Evolutionary conservation across 2,329 filamentous ascomycete genomes (phyloP), one percentile per base, ranked within the genome.

Genomic region (Trichoderma gracile): DNA sequence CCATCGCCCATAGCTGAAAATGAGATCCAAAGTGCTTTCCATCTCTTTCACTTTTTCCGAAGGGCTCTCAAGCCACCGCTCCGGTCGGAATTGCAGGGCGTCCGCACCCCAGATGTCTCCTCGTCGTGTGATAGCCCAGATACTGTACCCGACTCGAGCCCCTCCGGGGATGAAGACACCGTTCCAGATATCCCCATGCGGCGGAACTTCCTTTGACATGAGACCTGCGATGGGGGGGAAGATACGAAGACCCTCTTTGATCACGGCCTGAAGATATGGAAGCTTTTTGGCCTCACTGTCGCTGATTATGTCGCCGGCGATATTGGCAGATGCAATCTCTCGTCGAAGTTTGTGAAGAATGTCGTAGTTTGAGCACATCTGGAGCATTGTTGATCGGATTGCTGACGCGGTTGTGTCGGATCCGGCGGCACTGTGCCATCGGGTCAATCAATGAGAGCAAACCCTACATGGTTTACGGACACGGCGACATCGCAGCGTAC

Each of bases 371-470:
- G 79, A 82, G 23, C 81, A 78, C 63, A 87, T 71, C 69, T 83
- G 79, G 23, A 86, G 77, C 62, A 87, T 67, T 1, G 80, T 84
- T 43, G 80, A 76, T 2, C 85, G 80, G 10, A 88, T 79, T 2
- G 79, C 79, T 0, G 82, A 84, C 0, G 85, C 83, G 0, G 84
- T 85, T 3, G 83, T 86, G 66, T 87, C 85, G 0, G 83, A 83
- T 4, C 85, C 85, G 5, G 84, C 84, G 5, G 84, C 75, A 46
- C 79, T 79, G 52, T n/a, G 21, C 19, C 58, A 23, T 15, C 12
- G 12, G 25, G n/a, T 19, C 23, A 17, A 61, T n/a, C 12, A 46
- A 19, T 21, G 25, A 19, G 27, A 42, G 33, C 30, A 30, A 2
- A 30, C 30, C 8, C 1, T 30, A 30, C 9, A 30, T 6, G 7